These are phyloP conservation scores for Cyberlindnera nakhonratchasimensis DNA, from an alignment of 805 yeast genomes.

Conservation along the genomic window DNA sequence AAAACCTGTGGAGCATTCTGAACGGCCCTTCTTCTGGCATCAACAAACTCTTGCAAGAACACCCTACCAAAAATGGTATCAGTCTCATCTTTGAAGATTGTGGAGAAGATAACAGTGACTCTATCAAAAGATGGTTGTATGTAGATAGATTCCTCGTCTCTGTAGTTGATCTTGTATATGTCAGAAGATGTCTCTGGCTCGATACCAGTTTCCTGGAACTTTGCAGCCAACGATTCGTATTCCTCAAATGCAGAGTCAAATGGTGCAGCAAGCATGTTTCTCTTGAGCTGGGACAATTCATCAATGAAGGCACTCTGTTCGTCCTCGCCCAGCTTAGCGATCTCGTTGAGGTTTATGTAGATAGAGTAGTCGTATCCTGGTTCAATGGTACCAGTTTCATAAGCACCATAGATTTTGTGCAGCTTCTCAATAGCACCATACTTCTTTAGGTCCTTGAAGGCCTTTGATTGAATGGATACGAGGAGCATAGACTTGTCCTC, in stretches of 20 bases:
- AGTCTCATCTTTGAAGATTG: conserved; percentile 93
- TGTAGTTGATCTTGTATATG: conserved; percentile 57
- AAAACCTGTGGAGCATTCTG: conserved; percentile 98
- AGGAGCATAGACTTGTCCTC: conserved; percentile 63
- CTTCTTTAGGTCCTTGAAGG: conserved; percentile 67
- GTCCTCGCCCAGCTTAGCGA: conserved; percentile 42
- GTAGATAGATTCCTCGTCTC: conserved; percentile 90
- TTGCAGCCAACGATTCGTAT: conserved; percentile 56
- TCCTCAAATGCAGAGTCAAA: conserved; percentile 81
- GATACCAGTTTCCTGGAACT: conserved; percentile 29
- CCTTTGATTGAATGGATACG: conserved; percentile 68
- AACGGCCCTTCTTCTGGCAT: conserved; percentile 90
- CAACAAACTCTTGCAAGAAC: conserved; percentile 89
- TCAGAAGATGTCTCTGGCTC: conserved; percentile 24
- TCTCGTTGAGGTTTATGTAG: conserved; percentile 52
- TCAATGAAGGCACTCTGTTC: conserved; percentile 49
- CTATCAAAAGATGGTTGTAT: conserved; percentile 92
- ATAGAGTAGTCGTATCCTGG: conserved; percentile 80
- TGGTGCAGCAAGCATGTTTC: conserved; percentile 90
- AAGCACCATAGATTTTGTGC: conserved; percentile 46
- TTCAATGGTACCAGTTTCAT: conserved; percentile 46
- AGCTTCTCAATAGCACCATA: conserved; percentile 62
- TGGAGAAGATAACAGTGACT: conserved; percentile 93
- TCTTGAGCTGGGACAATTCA: conserved; percentile 71
- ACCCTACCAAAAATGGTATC: conserved; percentile 90